Evolutionary conservation across 345 rosid species (phyloP).

Genomic region (Lepidium africanum): DNA sequence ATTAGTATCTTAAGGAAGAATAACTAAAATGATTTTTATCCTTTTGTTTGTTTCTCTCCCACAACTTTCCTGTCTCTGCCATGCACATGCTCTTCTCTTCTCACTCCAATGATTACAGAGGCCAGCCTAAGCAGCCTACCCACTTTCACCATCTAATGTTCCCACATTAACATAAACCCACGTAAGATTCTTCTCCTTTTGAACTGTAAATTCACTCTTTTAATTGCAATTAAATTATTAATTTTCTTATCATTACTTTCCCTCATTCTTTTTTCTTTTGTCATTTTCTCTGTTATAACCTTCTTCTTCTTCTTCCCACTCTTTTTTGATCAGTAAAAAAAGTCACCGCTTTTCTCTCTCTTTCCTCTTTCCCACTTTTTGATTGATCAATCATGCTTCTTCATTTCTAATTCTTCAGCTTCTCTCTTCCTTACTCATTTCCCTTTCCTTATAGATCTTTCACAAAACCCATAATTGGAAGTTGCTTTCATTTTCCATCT

Average conservation of each 20-base stretch:
- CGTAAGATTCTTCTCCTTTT: conserved; percentile 32
- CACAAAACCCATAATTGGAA: background rate
- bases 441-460: background rate
- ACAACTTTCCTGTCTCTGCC: conserved; percentile 24
- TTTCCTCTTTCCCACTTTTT: conserved; percentile 21
- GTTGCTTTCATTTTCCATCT: conserved; percentile 10
- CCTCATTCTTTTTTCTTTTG: conserved; percentile 10
- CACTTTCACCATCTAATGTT: conserved; percentile 33
- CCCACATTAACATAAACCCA: conserved; percentile 18
- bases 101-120: conserved; percentile 33
- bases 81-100: conserved; percentile 27
- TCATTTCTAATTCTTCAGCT: background rate
- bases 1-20: background rate
- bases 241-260: conserved; percentile 16
- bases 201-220: conserved; percentile 23
- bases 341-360: conserved; percentile 23
- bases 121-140: conserved; percentile 34
- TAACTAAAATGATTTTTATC: background rate
- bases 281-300: conserved; percentile 17
- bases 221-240: background rate
- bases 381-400: conserved; percentile 25
- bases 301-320: background rate
- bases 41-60: conserved; percentile 27
- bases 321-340: conserved; percentile 21
- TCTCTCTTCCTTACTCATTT: conserved; percentile 11